Evolutionary conservation across 2,329 filamentous ascomycete genomes (phyloP).

Genomic region (Cladosporium sp.): DNA sequence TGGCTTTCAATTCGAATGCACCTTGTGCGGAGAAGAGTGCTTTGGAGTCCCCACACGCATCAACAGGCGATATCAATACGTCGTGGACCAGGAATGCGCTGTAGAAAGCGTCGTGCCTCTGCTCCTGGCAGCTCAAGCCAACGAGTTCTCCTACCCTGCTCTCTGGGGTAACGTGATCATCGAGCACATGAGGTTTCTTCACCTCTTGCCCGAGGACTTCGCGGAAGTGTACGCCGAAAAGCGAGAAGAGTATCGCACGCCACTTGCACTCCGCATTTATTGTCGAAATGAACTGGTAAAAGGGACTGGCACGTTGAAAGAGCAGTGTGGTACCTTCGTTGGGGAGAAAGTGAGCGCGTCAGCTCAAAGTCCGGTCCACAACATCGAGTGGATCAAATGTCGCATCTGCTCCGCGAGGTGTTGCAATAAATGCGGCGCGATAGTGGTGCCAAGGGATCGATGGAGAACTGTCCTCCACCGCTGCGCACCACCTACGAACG

Average conservation of each 20-base stretch:
- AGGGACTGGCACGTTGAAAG: background rate
- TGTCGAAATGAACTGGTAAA: background rate
- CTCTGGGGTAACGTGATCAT: background rate
- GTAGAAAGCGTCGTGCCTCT: background rate
- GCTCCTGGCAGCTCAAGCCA: background rate
- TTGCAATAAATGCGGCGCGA: background rate
- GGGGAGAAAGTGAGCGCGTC: background rate
- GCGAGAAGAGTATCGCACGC: background rate
- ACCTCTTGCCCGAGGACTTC: background rate
- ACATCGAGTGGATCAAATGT: background rate
- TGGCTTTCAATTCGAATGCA: background rate
- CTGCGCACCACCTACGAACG: background rate
- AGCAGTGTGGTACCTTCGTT: background rate
- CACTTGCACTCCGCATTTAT: background rate
- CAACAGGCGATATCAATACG: background rate
- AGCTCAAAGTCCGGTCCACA: background rate
- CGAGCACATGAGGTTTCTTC: background rate
- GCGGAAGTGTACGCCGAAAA: background rate
- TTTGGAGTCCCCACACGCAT: background rate
- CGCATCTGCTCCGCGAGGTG: background rate
- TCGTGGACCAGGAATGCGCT: background rate
- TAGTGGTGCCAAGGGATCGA: background rate
- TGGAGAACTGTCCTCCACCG: background rate
- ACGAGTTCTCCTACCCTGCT: slow-evolving; percentile 1
- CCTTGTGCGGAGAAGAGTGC: background rate